A percentile compares a stretch with the other conserved stretches of the same genome.
Conservation (phyloP, 2,329 filamentous ascomycete species). For the Colletotrichum orchidophilum region DNA sequence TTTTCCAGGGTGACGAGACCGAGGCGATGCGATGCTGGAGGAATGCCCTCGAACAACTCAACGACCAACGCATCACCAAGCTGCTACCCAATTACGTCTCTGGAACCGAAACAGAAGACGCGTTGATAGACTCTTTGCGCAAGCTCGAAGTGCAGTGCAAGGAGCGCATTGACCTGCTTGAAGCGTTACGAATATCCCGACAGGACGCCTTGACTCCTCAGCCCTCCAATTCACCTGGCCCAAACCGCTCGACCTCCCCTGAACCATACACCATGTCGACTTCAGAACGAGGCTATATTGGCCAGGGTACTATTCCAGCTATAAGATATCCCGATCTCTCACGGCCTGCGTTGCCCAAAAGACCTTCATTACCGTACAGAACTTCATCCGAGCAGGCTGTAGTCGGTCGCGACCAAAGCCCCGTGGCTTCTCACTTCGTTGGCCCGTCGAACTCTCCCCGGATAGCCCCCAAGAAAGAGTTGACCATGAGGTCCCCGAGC, state of each 20-base stretch:
- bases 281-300: conserved; percentile 70
- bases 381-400: conserved; percentile 60
- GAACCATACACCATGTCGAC: not conserved
- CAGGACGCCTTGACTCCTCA: conserved; percentile 46
- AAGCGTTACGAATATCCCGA: conserved; percentile 78
- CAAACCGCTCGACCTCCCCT: not conserved
- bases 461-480: conserved; percentile 46
- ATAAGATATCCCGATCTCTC: conserved; percentile 84
- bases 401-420: conserved; percentile 43
- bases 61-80: conserved; percentile 83
- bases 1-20: conserved; percentile 80
- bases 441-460: conserved; percentile 43
- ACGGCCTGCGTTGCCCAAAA: conserved; percentile 67
- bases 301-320: conserved; percentile 82
- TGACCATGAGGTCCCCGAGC: conserved; percentile 59
- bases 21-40: conserved; percentile 94
- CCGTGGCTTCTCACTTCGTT: conserved; percentile 36
- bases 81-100: conserved; percentile 75
- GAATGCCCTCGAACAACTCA: conserved; percentile 86
- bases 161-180: conserved; percentile 88
- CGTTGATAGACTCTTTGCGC: conserved; percentile 81
- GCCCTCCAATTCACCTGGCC: conserved; percentile 9
- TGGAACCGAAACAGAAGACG: conserved; percentile 83
- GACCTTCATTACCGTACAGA: conserved; percentile 65
- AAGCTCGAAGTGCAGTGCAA: conserved; percentile 92